Evolutionary conservation across 306 rosid species (phyloP).

Genomic region (Morella rubra): DNA sequence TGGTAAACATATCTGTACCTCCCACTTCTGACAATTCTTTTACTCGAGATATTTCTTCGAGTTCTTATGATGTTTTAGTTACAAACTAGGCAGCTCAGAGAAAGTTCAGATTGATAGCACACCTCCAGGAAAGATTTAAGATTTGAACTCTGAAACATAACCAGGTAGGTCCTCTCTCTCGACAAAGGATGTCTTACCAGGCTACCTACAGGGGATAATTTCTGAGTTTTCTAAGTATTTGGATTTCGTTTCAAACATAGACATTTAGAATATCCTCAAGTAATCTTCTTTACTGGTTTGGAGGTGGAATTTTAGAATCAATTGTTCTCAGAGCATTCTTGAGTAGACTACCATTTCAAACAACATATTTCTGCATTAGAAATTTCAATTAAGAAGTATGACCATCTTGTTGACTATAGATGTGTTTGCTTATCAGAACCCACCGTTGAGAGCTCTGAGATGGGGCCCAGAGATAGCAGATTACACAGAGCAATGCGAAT

Average conservation of each 20-base stretch:
- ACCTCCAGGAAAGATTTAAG: neutral
- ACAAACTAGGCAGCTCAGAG: neutral
- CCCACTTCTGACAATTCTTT: neutral
- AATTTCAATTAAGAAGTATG: conserved; percentile 15
- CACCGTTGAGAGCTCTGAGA: conserved; percentile 98
- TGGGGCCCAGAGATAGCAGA: conserved; percentile 97
- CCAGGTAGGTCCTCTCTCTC: neutral
- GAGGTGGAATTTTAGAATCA: no score
- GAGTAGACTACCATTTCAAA: conserved; percentile 4
- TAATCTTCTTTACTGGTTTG: neutral
- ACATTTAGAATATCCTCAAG: neutral
- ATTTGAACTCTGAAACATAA: neutral
- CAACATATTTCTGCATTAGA: conserved; percentile 8
- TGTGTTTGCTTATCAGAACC: neutral
- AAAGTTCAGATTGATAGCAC: neutral
- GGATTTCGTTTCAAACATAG: neutral
- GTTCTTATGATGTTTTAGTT: neutral
- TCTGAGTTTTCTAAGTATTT: neutral
- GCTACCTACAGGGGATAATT: neutral
- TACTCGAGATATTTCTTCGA: neutral
- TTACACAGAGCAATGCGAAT: conserved; percentile 73
- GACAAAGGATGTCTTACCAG: neutral
- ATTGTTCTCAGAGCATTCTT: neutral
- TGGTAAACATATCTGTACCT: neutral
- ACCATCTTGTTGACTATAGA: conserved; percentile 1